These are phyloP conservation scores for Coemansia sp. DNA, from an alignment of 192 early-diverging fungal genomes.

Conservation along the genomic window DNA sequence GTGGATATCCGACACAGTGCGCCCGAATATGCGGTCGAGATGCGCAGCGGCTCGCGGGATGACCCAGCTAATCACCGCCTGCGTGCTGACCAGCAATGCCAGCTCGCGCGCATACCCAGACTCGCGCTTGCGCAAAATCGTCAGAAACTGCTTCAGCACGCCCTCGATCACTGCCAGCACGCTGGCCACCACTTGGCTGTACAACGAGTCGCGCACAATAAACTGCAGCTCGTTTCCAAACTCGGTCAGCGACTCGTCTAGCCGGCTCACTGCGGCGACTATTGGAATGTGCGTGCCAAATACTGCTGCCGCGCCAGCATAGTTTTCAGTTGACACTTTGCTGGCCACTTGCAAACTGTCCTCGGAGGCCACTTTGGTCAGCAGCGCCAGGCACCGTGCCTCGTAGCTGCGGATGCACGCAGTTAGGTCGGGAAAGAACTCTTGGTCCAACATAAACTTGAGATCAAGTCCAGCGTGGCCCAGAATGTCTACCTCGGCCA, in stretches of 20 bases:
- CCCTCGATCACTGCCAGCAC: constrained; percentile 51
- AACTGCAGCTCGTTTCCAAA: constrained; percentile 55
- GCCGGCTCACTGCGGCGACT: constrained; percentile 39
- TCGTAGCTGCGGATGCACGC: constrained; percentile 71
- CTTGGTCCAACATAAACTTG: constrained; percentile 76
- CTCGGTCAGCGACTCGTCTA: constrained; percentile 47
- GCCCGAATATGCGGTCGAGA: constrained; percentile 50
- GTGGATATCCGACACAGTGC: constrained; percentile 53
- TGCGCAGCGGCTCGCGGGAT: constrained; percentile 49
- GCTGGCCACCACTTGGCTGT: constrained; percentile 54
- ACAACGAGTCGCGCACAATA: constrained; percentile 57
- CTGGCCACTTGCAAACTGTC: constrained; percentile 68
- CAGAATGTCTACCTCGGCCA: constrained; percentile 76
- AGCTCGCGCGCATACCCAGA: constrained; percentile 37
- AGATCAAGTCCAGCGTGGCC: constrained; percentile 83
- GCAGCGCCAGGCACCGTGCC: constrained; percentile 58
- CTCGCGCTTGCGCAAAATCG: constrained; percentile 27
- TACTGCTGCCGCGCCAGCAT: constrained; percentile 18
- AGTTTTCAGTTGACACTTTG: constrained; percentile 39
- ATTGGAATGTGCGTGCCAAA: constrained; percentile 52
- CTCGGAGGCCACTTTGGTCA: constrained; percentile 65
- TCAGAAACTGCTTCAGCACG: constrained; percentile 54
- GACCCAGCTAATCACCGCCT: constrained; percentile 50
- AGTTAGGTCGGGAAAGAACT: constrained; percentile 75
- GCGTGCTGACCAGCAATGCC: constrained; percentile 51